phyloP scores from a whole-genome alignment of 2,329 filamentous ascomycete genomes.

The Fusarium cicatricum region DNA sequence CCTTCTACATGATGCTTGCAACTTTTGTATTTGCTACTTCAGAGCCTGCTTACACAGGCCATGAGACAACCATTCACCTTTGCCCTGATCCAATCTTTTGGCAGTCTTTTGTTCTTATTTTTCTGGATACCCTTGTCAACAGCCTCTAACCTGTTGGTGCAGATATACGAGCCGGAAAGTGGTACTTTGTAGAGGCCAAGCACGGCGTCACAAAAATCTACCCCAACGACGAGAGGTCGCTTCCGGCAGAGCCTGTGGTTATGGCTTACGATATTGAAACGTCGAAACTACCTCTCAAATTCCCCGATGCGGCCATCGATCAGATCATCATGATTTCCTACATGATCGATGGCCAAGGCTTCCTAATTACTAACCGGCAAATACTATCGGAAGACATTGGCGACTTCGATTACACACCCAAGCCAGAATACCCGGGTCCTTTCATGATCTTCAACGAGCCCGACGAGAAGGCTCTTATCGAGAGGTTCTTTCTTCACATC shows the following conservation, averaged over 20 bases:
- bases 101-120: background rate
- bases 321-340: conserved; percentile 99
- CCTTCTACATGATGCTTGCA: conserved; percentile 83
- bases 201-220: conserved; percentile 86
- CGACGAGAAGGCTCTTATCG: conserved; percentile 85
- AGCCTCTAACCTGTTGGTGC: conserved; percentile 15
- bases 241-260: conserved; percentile 94
- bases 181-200: conserved; percentile 95
- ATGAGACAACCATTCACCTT: conserved; percentile 97
- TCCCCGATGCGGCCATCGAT: conserved; percentile 92
- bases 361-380: conserved; percentile 96
- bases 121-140: background rate
- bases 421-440: conserved; percentile 91
- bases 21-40: conserved; percentile 99
- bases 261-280: conserved; percentile 99
- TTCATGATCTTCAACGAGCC: conserved; percentile 99
- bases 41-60: conserved; percentile 81
- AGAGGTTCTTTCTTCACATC: conserved; percentile 94
- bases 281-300: conserved; percentile 93
- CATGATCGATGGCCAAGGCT: conserved; percentile 99
- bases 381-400: conserved; percentile 97
- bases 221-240: conserved; percentile 85
- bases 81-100: conserved; percentile 71
- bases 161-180: conserved; percentile 96
- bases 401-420: conserved; percentile 98